Percentiles rank a stretch among this genome's conserved stretches.
Evolutionary conservation across 2,329 filamentous ascomycete genomes (phyloP).

Genomic region (Sordariomycetes sp.): DNA sequence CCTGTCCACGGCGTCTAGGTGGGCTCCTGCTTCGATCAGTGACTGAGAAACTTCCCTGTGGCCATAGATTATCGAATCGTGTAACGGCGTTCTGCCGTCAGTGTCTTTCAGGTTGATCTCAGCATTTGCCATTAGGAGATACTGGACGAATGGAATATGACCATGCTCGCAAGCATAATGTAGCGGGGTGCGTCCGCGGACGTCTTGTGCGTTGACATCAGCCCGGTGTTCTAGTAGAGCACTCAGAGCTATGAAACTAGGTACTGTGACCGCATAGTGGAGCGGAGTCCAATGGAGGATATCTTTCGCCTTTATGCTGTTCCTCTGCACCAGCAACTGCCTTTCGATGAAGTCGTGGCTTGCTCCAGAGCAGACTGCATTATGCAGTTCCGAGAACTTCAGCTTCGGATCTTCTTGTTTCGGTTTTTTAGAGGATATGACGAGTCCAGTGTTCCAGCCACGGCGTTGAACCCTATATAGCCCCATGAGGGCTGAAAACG

Average conservation of each 20-base stretch:
- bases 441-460: background rate
- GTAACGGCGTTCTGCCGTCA: conserved; percentile 5
- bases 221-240: conserved; percentile 4
- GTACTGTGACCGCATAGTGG: conserved; percentile 10
- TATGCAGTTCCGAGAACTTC: background rate
- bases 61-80: conserved; percentile 6
- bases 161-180: conserved; percentile 10
- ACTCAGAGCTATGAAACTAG: background rate
- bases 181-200: conserved; percentile 13
- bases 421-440: background rate
- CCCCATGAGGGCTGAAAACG: background rate
- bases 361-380: too few relatives aligned
- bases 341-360: background rate
- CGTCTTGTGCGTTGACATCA: conserved; percentile 8
- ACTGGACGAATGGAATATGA: background rate
- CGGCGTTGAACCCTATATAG: background rate
- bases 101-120: background rate
- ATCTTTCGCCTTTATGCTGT: conserved; percentile 6
- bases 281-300: conserved; percentile 12
- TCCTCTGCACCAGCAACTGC: background rate
- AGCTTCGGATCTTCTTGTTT: background rate
- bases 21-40: background rate
- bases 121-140: background rate
- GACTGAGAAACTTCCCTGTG: background rate
- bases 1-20: background rate